Percentiles rank a stretch among this genome's conserved stretches.
These are phyloP conservation scores for Luvunga scandens DNA, from an alignment of 345 rosid species.

Conservation along the genomic window DNA sequence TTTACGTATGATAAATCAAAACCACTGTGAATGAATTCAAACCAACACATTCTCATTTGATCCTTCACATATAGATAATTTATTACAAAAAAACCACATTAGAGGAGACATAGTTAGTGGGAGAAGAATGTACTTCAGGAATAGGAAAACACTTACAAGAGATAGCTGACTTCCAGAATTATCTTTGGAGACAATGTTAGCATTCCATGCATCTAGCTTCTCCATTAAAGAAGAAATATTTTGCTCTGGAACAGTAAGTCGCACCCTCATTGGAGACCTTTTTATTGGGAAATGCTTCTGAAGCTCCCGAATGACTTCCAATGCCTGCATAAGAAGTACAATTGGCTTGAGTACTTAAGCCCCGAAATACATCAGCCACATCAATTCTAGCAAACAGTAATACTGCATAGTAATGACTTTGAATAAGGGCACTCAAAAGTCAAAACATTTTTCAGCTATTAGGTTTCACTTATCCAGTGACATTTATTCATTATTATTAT, in stretches of 20 bases:
- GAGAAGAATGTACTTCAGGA: background rate
- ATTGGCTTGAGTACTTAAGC: background rate
- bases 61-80: background rate
- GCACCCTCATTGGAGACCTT: conserved; percentile 88
- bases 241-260: conserved; percentile 49
- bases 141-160: conserved; percentile 49
- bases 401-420: background rate
- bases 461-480: background rate
- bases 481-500: too few species aligned
- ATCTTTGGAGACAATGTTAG: conserved; percentile 69
- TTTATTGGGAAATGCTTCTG: conserved; percentile 91
- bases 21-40: background rate
- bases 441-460: background rate
- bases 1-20: background rate
- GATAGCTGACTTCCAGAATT: conserved; percentile 64
- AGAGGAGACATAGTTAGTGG: background rate
- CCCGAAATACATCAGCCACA: background rate
- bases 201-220: conserved; percentile 62
- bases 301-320: conserved; percentile 91
- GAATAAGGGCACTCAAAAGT: background rate
- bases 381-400: background rate
- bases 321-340: conserved; percentile 49
- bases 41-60: background rate
- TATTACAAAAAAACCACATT: background rate
- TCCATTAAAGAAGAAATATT: conserved; percentile 50